phyloP scores from a whole-genome alignment of 257 asterid species.

The Verbena officinalis region DNA sequence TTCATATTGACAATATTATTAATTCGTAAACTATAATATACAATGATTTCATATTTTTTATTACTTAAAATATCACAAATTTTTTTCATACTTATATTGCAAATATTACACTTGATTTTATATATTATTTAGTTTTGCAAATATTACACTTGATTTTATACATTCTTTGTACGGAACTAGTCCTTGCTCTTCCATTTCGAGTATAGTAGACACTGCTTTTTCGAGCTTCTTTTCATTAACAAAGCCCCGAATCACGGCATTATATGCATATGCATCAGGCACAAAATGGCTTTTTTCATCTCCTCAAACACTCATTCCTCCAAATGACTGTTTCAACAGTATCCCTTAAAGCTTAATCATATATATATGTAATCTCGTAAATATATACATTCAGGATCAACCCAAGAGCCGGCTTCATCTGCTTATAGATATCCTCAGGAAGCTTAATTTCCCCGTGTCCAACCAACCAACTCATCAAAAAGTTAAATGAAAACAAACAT shows the following conservation, averaged over 20 bases:
- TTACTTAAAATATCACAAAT: too few species aligned
- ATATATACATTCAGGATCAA: slow-evolving; percentile 70
- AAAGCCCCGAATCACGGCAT: slow-evolving; percentile 64
- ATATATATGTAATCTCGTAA: slow-evolving; percentile 68
- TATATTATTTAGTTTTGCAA: too few species aligned
- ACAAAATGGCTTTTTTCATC: slow-evolving; percentile 70
- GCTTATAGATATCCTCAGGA: slow-evolving; percentile 47
- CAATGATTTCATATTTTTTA: too few species aligned
- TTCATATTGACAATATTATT: too few species aligned
- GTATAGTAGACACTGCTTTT: slow-evolving; percentile 55
- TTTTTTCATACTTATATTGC: too few species aligned
- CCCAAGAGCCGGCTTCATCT: slow-evolving; percentile 52
- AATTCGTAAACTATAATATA: too few species aligned
- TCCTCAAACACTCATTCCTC: slow-evolving; percentile 55
- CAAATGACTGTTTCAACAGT: slow-evolving; percentile 49
- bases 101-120: too few species aligned
- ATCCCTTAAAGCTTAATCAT: slow-evolving; percentile 75
- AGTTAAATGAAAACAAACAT: slow-evolving; percentile 63
- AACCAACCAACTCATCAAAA: slow-evolving; percentile 63
- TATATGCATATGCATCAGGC: slow-evolving; percentile 52
- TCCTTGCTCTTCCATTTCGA: slow-evolving; percentile 60
- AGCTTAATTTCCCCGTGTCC: slow-evolving; percentile 49
- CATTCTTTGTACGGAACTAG: slow-evolving; percentile 42
- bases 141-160: too few species aligned
- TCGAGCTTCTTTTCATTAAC: slow-evolving; percentile 55